Conservation (phyloP, 2,329 filamentous ascomycete species). For the Setomelanomma holmii region DNA sequence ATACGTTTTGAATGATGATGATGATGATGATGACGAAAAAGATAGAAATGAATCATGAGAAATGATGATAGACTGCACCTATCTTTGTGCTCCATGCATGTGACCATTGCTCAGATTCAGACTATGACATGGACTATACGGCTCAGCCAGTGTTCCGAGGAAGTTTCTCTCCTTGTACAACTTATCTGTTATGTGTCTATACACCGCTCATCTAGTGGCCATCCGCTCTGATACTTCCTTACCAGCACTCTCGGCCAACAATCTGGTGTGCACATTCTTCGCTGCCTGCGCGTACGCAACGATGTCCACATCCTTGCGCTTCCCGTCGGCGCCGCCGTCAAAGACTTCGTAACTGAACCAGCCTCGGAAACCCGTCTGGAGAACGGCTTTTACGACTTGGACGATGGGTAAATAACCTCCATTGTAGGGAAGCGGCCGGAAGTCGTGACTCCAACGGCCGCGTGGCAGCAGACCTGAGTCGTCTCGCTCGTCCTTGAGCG, state of each 20-base stretch:
- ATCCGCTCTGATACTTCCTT: conserved; percentile 19
- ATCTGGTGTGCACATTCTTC: conserved; percentile 55
- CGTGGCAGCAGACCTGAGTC: conserved; percentile 65
- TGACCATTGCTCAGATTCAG: no score
- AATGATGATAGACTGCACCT: no score
- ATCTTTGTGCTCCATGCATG: no score
- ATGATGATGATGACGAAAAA: not conserved
- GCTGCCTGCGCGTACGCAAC: conserved; percentile 60
- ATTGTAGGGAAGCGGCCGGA: conserved; percentile 71
- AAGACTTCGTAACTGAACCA: conserved; percentile 77
- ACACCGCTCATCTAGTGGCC: conserved; percentile 18
- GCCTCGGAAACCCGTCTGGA: conserved; percentile 70
- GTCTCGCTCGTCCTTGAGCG: conserved; percentile 60
- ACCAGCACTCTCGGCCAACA: conserved; percentile 43
- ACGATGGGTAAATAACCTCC: conserved; percentile 74
- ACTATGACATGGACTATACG: no score
- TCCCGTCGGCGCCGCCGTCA: conserved; percentile 64
- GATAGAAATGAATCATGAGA: not conserved
- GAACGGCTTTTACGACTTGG: conserved; percentile 69
- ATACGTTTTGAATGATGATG: not conserved
- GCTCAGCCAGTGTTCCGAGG: no score
- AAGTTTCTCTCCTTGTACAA: no score
- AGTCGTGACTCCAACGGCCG: conserved; percentile 74
- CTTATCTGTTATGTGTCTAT: no score
- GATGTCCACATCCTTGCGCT: conserved; percentile 60